Conservation (phyloP, 768 basidiomycete species). For the Auricularia sp. region DNA sequence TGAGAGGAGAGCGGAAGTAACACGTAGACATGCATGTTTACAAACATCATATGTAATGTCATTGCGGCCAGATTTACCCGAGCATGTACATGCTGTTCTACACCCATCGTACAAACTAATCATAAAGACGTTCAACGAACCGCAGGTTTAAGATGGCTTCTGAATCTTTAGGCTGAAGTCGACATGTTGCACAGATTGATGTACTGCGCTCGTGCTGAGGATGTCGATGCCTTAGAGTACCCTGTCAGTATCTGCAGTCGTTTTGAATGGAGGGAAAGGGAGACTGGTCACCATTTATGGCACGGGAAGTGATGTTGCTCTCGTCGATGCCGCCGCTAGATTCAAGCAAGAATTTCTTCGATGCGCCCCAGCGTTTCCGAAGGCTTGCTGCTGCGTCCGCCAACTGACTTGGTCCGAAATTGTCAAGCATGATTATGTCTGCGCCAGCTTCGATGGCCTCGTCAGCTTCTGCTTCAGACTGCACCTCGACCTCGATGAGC, state of each 20-base stretch:
- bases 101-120: background rate
- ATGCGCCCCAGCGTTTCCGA: conserved; percentile 69
- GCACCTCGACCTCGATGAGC: conserved; percentile 88
- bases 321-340: conserved; percentile 94
- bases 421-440: conserved; percentile 92
- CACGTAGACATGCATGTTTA: conserved; percentile 17
- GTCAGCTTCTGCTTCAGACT: conserved; percentile 79
- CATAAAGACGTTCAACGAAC: background rate
- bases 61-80: too few relatives aligned
- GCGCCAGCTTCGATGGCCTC: conserved; percentile 97
- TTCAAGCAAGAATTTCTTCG: conserved; percentile 82
- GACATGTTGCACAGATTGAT: conserved; percentile 87
- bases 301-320: conserved; percentile 65
- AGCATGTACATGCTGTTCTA: background rate
- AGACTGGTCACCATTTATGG: conserved; percentile 60
- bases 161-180: conserved; percentile 98
- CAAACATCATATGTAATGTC: background rate
- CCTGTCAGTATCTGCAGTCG: background rate
- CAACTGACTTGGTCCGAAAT: conserved; percentile 73
- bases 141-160: conserved; percentile 26
- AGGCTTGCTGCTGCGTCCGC: conserved; percentile 56
- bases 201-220: conserved; percentile 80
- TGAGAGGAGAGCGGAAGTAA: conserved; percentile 19
- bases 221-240: conserved; percentile 75
- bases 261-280: background rate